phyloP scores from a whole-genome alignment of 768 basidiomycete genomes.

The Boletus tylopilopsis region DNA sequence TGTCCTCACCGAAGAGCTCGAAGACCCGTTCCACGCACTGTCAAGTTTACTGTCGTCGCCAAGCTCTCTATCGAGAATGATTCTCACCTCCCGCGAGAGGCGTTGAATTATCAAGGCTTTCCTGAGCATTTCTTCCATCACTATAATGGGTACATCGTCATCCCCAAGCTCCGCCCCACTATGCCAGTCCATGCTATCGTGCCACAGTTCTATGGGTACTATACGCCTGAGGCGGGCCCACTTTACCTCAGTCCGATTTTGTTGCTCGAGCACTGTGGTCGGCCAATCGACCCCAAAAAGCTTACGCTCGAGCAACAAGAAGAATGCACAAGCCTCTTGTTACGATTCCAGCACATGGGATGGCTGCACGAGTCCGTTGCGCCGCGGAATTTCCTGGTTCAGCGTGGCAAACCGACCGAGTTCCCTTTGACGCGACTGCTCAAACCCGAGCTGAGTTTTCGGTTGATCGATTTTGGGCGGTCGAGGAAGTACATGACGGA shows the following conservation, averaged over 20 bases:
- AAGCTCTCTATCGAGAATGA: slow-evolving; percentile 43
- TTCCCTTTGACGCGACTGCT: slow-evolving; percentile 14
- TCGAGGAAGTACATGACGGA: slow-evolving; percentile 6
- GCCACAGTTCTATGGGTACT: slow-evolving; percentile 66
- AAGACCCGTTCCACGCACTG: slow-evolving; percentile 21
- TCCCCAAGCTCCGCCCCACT: slow-evolving; percentile 34
- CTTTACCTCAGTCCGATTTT: slow-evolving; percentile 39
- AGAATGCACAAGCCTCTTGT: slow-evolving; percentile 39
- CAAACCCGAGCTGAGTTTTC: slow-evolving; percentile 33
- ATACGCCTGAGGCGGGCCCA: slow-evolving; percentile 28
- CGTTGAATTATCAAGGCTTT: slow-evolving; percentile 25
- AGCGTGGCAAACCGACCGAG: slow-evolving; percentile 38
- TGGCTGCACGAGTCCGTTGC: slow-evolving; percentile 42
- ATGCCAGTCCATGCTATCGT: slow-evolving; percentile 48
- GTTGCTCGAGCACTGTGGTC: slow-evolving; percentile 47
- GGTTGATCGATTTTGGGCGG: slow-evolving; percentile 52
- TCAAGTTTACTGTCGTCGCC: slow-evolving; percentile 39
- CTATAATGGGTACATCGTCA: slow-evolving; percentile 23
- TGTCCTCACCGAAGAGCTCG: slow-evolving; percentile 8
- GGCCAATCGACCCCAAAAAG: slow-evolving; percentile 24
- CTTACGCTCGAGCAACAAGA: slow-evolving; percentile 35
- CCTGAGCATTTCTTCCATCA: slow-evolving; percentile 28
- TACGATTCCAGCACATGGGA: slow-evolving; percentile 38
- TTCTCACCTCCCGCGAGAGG: slow-evolving; percentile 32
- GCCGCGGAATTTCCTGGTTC: slow-evolving; percentile 42